Evolutionary conservation across 139 green algal genomes (phyloP), one percentile per base, ranked within the genome.

Genomic region (Bryopsis sp.): DNA sequence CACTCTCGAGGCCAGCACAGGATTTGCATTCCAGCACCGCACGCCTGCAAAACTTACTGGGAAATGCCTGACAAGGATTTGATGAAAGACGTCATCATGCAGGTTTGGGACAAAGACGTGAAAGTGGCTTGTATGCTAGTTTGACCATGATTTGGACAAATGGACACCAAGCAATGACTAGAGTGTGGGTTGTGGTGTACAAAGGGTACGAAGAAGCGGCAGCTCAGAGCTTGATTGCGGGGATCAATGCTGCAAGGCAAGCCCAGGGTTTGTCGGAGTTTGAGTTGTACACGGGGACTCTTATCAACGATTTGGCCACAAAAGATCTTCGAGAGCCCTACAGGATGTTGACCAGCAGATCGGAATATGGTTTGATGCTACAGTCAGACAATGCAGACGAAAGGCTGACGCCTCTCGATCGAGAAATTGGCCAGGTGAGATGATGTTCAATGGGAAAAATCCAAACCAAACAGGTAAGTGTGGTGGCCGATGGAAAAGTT

Each of bases 101-200:
- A n/a, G n/a, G n/a, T n/a, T n/a, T n/a, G n/a, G n/a, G n/a, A n/a
- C n/a, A n/a, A n/a, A n/a, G n/a, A n/a, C n/a, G n/a, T n/a, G n/a
- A n/a, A n/a, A n/a, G n/a, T n/a, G n/a, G n/a, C n/a, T n/a, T n/a
- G n/a, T n/a, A n/a, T n/a, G n/a, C n/a, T n/a, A n/a, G n/a, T n/a
- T n/a, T n/a, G n/a, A n/a, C n/a, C n/a, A n/a, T n/a, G n/a, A n/a
- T n/a, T n/a, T n/a, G n/a, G n/a, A n/a, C n/a, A n/a, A n/a, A n/a
- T n/a, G n/a, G n/a, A n/a, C n/a, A n/a, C n/a, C n/a, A n/a, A n/a
- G n/a, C n/a, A n/a, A n/a, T n/a, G n/a, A n/a, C n/a, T n/a, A n/a
- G n/a, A n/a, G n/a, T n/a, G n/a, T n/a, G n/a, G 84, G 85, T 99
- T 48, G 98, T 98, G 72, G 93, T 93, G 38, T 98, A 92, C 6